Percentiles rank a stretch among this genome's conserved stretches.
Conservation (phyloP, 2,329 filamentous ascomycete species). For the Aspergillus pseudonomiae region DNA sequence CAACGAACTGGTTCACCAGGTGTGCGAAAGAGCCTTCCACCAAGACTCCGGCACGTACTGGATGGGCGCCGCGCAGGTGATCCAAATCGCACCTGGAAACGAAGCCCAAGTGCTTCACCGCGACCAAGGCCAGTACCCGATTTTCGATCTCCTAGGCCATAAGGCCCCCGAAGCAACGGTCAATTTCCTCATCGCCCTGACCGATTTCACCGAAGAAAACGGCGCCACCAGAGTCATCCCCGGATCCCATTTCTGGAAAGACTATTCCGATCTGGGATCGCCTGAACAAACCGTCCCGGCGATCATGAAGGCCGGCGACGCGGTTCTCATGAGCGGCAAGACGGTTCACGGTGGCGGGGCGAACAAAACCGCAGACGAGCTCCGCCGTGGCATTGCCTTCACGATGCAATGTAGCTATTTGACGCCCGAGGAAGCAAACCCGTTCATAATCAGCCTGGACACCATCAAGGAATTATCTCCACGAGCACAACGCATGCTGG, state of each 20-base stretch:
- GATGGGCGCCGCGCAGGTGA: conserved; percentile 15
- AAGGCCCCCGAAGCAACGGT: conserved; percentile 11
- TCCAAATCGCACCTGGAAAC: conserved; percentile 18
- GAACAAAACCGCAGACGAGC: conserved; percentile 5
- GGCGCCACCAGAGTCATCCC: conserved; percentile 10
- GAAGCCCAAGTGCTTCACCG: conserved; percentile 16
- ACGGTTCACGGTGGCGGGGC: conserved; percentile 22
- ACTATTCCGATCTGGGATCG: conserved; percentile 5
- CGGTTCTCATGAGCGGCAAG: conserved; percentile 18
- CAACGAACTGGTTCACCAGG: conserved; percentile 8
- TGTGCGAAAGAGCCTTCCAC: conserved; percentile 10
- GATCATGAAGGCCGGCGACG: conserved; percentile 23
- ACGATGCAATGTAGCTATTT: not conserved
- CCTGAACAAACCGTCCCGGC: conserved; percentile 18
- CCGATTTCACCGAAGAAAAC: conserved; percentile 9
- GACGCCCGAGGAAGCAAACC: not conserved
- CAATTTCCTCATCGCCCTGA: conserved; percentile 21
- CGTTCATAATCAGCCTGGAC: not conserved
- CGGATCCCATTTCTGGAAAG: conserved; percentile 1
- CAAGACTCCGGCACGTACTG: conserved; percentile 15
- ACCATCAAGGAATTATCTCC: not conserved
- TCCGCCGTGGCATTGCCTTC: not conserved
- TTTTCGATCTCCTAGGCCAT: not conserved
- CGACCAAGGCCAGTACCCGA: conserved; percentile 8
- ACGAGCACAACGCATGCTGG: not conserved